These are phyloP conservation scores for Ceratocystis huliohia DNA, from an alignment of 2,329 filamentous ascomycete species.

Conservation along the genomic window DNA sequence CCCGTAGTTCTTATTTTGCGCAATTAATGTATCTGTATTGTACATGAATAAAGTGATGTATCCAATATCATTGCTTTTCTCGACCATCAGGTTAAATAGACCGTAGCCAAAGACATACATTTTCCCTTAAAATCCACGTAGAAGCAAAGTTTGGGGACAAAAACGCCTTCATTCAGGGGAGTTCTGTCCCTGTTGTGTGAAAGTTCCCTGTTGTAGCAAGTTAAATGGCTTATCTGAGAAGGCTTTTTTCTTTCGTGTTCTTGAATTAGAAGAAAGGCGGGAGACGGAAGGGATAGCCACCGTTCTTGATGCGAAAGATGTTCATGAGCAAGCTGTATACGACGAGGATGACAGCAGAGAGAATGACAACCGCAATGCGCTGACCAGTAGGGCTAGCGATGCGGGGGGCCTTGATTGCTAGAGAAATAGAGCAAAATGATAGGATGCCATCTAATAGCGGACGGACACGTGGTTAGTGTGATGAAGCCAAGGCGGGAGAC, in stretches of 20 bases:
- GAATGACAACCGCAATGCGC: slow-evolving; percentile 67
- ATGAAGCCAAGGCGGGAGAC: background rate
- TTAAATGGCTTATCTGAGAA: too few relatives aligned
- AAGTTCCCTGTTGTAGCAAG: too few relatives aligned
- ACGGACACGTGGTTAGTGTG: slow-evolving; percentile 22
- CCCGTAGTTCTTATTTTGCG: background rate
- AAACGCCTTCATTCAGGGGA: too few relatives aligned
- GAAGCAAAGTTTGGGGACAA: background rate
- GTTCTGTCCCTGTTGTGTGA: too few relatives aligned
- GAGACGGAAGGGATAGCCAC: slow-evolving; percentile 84
- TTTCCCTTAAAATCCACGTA: background rate
- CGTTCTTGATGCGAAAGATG: slow-evolving; percentile 89
- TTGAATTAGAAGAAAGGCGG: slow-evolving; percentile 66
- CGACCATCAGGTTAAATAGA: background rate
- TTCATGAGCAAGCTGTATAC: slow-evolving; percentile 92
- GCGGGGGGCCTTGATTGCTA: slow-evolving; percentile 84
- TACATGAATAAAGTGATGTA: background rate
- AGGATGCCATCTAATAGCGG: slow-evolving; percentile 55
- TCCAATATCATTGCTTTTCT: background rate
- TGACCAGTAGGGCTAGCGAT: slow-evolving; percentile 66
- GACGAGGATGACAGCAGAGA: slow-evolving; percentile 62
- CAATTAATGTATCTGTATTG: background rate
- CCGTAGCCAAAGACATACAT: background rate
- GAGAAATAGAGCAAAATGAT: slow-evolving; percentile 79
- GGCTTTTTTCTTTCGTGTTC: too few relatives aligned